Base-by-base conservation (phyloP, 257 asterid genomes). In the Rhazya stricta region DNA sequence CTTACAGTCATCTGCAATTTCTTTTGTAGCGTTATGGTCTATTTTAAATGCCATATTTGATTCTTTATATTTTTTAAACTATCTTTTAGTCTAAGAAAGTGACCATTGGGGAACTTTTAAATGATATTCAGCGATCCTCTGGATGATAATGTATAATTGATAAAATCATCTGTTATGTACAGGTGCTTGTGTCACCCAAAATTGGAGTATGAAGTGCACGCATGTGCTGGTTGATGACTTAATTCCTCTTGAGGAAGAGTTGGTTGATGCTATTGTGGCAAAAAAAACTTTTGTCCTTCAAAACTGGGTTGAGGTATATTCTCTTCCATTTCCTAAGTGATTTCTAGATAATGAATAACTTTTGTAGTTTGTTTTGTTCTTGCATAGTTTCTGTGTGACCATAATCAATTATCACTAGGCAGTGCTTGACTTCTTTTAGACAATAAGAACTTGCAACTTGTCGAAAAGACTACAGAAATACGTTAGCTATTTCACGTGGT, bases 221-320 rank as follows among this genome's bases (percentile, higher is more conserved):
- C 97, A 95, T 78, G 88, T 92, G 83, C 87, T 89, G 70, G 83
- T 91, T 82, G 94, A 91, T 75, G 96, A 86, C 69, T 78, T 76
- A 73, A 80, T 76, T 67, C 82, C 89, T 76, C 65, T 92, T 53
- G 84, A 75, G 43, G 86, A 89, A 79, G 96, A 86, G 48, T 71
- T 85, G 66, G 53, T 88, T 75, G 92, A 92, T 76, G 88, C 97
- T 75, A 79, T 91, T 68, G 81, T 84, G 71, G 91, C 93, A 66
- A 86, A 83, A 81, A 87, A 84, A 78, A 86, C 88, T 70, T 78
- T 91, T 76, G 83, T 88, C 77, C 75, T 76, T 50, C 77, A 62
- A 79, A 83, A 85, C 75, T 95, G 99, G 99, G 74, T 89, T 67
- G 97, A 92, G 96, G 98, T 93, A 91, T 21, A 57, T 57, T 56